Base-by-base conservation (phyloP, 805 yeast species). In the Lipomyces kockii region DNA sequence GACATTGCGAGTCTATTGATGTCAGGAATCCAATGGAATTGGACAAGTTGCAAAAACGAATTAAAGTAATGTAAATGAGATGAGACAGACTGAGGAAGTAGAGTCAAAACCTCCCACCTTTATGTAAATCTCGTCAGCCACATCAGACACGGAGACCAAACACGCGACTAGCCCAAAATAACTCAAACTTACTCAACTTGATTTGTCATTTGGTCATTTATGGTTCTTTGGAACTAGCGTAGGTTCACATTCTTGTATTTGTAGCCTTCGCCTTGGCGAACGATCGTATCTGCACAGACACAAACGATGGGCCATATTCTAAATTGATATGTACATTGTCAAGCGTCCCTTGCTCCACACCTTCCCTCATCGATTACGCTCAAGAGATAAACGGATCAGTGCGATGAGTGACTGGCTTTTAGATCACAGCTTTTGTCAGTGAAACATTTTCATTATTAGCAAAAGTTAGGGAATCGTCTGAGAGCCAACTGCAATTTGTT, bases 281-380 rank as follows among this genome's bases (percentile, higher is more conserved):
- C 17, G 52, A 46, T 12, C 52, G 52, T 46, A 46, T 20, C 52
- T 46, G 52, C 52, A 46, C 52, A 46, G 52, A 4, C 52, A 46
- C 52, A 46, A 17, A 46, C n/a, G 52, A 46, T 46, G 52, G 52
- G 52, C 12, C 52, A 5, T 4, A 46, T 12, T 20, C 52, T 46
- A 46, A 46, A n/a, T n/a, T n/a, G n/a, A n/a, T n/a, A n/a, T n/a
- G n/a, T n/a, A n/a, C n/a, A n/a, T n/a, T n/a, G n/a, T n/a, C n/a
- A n/a, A n/a, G n/a, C n/a, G n/a, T n/a, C n/a, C n/a, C n/a, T n/a
- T n/a, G n/a, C n/a, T n/a, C n/a, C 52, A 46, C 17, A 6, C 22
- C 52, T n/a, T 46, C 52, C 52, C 52, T 46, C 52, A 20, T 46
- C 52, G 6, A 46, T 46, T 46, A 46, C 52, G 52, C 52, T 46